Base-by-base conservation (phyloP, 768 basidiomycete genomes). In the Cystobasidium onofrii region DNA sequence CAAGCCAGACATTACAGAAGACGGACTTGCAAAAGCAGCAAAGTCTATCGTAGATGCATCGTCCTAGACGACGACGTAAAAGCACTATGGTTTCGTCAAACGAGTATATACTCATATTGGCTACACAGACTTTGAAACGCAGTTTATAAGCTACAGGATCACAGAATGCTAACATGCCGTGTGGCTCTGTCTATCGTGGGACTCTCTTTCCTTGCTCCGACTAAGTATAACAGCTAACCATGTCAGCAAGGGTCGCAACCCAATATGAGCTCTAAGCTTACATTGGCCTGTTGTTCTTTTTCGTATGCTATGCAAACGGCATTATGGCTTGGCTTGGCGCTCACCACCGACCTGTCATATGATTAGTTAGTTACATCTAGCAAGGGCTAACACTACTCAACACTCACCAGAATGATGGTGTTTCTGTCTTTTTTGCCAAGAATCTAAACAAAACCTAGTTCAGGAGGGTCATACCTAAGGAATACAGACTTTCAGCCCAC, bases 1-100 rank as follows among this genome's bases (percentile, higher is more conserved):
- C 31, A 60, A 71, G 55, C 69, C 69, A 39, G 69, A 71, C 36
- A 36, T 71, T 3, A 36, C 43, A 7, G 69, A 71, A 36, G 69
- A 71, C 39, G 69, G 69, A 34, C 54, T 71, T 13, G 69, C 69
- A 7, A 71, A 71, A 60, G 52, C 41, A 20, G 69, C 69, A 57
- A 71, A 71, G 36, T 25, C 29, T 27, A 71, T 71, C 36, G 69
- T 71, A 36, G 54, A 29, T 36, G 44, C 41, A 17, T 46, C 23
- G 41, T 67, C 63, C 17, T 36, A 64, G 39, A 36, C 25, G 33
- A 60, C 3, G 57, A 60, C n/a, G n/a, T n/a, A n/a, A n/a, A n/a
- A n/a, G n/a, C n/a, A n/a, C n/a, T n/a, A n/a, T n/a, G n/a, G n/a
- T n/a, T n/a, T n/a, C n/a, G n/a, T n/a, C n/a, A n/a, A n/a, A n/a